These are phyloP conservation scores for Lodderomyces theae DNA, from an alignment of 1,139 yeast species.

Conservation along the genomic window DNA sequence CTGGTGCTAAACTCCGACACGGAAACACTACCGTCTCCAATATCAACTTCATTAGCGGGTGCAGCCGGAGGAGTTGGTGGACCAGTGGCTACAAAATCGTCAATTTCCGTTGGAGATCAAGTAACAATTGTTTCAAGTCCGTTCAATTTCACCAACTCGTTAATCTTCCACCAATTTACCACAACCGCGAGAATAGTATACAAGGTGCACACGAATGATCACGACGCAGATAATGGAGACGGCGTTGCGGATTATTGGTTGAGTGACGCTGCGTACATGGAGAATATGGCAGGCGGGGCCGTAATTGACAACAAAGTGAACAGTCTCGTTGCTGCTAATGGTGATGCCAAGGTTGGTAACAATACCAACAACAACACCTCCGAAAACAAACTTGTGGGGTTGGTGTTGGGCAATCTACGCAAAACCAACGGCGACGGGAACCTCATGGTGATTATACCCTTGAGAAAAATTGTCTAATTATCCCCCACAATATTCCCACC, in stretches of 20 bases:
- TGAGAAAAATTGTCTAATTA: slow-evolving; percentile 29
- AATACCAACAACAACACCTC: not conserved
- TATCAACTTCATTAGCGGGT: not conserved
- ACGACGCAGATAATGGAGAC: slow-evolving; percentile 13
- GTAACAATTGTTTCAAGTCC: slow-evolving; percentile 45
- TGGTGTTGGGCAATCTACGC: slow-evolving; percentile 50
- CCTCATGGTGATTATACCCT: slow-evolving; percentile 47
- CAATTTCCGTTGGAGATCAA: slow-evolving; percentile 10
- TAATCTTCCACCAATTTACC: slow-evolving; percentile 49
- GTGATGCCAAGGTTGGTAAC: slow-evolving; percentile 9
- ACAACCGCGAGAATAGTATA: slow-evolving; percentile 45
- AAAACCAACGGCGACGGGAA: slow-evolving; percentile 64
- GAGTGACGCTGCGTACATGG: slow-evolving; percentile 56
- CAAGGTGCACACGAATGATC: not conserved
- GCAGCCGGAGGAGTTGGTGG: not conserved
- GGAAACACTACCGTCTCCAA: not conserved
- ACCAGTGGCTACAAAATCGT: not conserved
- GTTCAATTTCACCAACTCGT: slow-evolving; percentile 57
- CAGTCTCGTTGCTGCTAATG: not conserved
- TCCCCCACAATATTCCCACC: slow-evolving; percentile 6
- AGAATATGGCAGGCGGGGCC: slow-evolving; percentile 64
- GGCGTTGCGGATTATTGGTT: slow-evolving; percentile 29
- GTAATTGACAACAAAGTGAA: slow-evolving; percentile 18
- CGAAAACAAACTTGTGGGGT: slow-evolving; percentile 36
- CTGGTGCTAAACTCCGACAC: no score